Conservation (phyloP, 306 rosid species). For the Elaeagnus macrophylla region DNA sequence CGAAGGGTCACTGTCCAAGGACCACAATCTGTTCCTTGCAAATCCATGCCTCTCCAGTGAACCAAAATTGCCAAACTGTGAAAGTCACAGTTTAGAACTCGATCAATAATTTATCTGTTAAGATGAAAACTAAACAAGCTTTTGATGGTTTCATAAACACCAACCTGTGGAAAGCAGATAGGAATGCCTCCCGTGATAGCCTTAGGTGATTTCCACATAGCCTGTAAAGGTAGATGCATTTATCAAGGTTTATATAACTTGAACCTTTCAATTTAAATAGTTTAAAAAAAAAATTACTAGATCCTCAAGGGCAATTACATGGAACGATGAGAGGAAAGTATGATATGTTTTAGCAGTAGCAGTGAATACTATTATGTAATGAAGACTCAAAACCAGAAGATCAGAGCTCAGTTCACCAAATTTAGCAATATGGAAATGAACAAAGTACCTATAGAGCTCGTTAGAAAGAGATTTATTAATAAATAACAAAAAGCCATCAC, state of each 20-base stretch:
- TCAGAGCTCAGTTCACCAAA: not conserved
- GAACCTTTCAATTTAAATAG: too few relatives aligned
- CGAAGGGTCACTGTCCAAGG: constrained; percentile 55
- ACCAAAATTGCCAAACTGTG: constrained; percentile 60
- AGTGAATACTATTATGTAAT: too few relatives aligned
- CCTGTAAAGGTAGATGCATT: constrained; percentile 30
- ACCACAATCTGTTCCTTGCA: constrained; percentile 58
- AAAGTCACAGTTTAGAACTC: constrained; percentile 1
- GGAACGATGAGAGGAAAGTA: too few relatives aligned
- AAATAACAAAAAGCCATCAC: too few relatives aligned
- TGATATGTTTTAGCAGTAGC: too few relatives aligned
- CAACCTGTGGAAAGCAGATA: constrained; percentile 54
- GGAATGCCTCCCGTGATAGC: constrained; percentile 73
- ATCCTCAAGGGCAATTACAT: too few relatives aligned
- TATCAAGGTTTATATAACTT: too few relatives aligned
- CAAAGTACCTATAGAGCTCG: too few relatives aligned
- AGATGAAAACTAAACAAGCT: constrained; percentile 10
- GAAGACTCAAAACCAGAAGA: too few relatives aligned
- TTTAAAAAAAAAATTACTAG: too few relatives aligned
- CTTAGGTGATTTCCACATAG: constrained; percentile 49
- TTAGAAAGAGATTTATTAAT: too few relatives aligned
- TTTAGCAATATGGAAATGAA: too few relatives aligned
- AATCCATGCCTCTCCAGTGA: constrained; percentile 50
- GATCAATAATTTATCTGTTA: constrained; percentile 6
- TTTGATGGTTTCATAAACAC: constrained; percentile 7